These are phyloP conservation scores for Mycena rebaudengoi DNA, from an alignment of 768 basidiomycete species.

Conservation along the genomic window DNA sequence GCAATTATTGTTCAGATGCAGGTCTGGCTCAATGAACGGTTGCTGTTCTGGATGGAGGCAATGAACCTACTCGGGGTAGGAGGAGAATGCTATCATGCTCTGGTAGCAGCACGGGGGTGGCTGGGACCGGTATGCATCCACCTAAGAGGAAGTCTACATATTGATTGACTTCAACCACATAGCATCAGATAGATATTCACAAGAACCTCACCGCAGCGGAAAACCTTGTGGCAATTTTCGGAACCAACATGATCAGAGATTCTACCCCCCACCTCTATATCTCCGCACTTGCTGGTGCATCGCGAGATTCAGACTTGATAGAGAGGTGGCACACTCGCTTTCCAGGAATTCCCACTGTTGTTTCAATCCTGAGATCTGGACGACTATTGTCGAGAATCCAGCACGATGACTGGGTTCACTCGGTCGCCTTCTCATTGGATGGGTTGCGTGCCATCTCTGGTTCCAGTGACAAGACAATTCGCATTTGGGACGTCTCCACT, in stretches of 20 bases:
- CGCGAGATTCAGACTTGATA: background rate
- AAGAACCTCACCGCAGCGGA: background rate
- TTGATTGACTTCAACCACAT: background rate
- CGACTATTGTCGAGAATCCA: background rate
- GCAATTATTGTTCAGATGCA: background rate
- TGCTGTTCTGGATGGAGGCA: background rate
- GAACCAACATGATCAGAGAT: background rate
- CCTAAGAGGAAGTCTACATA: background rate
- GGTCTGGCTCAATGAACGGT: background rate
- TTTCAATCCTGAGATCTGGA: background rate
- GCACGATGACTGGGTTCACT: background rate
- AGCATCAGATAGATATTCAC: background rate
- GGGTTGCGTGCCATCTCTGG: background rate
- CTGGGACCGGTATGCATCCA: background rate
- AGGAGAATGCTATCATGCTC: background rate
- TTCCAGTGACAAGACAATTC: background rate
- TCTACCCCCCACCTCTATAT: too few relatives aligned
- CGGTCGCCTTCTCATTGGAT: background rate
- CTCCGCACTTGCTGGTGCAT: background rate
- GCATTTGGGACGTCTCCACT: background rate
- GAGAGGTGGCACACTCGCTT: background rate
- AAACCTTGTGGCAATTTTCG: background rate
- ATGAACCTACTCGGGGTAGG: background rate
- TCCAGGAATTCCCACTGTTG: background rate
- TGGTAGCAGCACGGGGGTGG: background rate